These are phyloP conservation scores for Cicer judaicum DNA, from an alignment of 306 rosid species.

Conservation along the genomic window DNA sequence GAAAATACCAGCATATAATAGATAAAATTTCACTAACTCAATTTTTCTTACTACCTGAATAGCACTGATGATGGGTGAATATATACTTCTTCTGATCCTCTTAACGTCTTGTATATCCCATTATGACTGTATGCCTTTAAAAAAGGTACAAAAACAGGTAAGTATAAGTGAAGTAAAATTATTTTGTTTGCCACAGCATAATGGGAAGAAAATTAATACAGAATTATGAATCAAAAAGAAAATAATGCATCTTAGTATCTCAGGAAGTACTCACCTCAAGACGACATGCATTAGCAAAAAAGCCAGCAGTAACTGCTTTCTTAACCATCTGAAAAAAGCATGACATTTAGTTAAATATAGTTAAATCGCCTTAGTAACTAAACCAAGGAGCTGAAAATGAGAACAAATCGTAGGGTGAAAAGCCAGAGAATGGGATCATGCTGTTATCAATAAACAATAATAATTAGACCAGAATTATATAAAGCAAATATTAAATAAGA, in stretches of 20 bases:
- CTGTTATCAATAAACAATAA: not conserved
- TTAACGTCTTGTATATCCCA: conserved; percentile 82
- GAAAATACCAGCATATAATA: conserved; percentile 20
- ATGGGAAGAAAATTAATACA: not conserved
- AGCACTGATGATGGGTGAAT: conserved; percentile 92
- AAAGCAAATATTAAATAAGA: conserved; percentile 25
- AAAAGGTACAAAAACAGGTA: conserved; percentile 39
- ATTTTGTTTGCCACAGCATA: conserved; percentile 23
- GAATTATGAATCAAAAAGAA: conserved; percentile 35
- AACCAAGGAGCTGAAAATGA: conserved; percentile 24
- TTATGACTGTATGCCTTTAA: conserved; percentile 76
- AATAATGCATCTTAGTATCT: conserved; percentile 11
- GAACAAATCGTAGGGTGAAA: conserved; percentile 13
- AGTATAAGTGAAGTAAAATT: conserved; percentile 13
- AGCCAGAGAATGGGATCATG: not conserved
- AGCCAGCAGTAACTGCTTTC: conserved; percentile 82
- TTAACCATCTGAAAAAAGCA: conserved; percentile 68
- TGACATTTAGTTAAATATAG: not conserved
- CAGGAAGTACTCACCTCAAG: conserved; percentile 64
- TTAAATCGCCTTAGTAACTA: not conserved
- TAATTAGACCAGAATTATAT: not conserved
- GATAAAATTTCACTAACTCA: conserved; percentile 24
- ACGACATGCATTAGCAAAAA: conserved; percentile 79
- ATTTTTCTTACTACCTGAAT: conserved; percentile 68
- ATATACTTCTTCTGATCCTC: conserved; percentile 89